Evolutionary conservation across 2,329 filamentous ascomycete species (phyloP), one percentile per base, ranked within the genome.

Genomic region (Huntiella abstrusa): DNA sequence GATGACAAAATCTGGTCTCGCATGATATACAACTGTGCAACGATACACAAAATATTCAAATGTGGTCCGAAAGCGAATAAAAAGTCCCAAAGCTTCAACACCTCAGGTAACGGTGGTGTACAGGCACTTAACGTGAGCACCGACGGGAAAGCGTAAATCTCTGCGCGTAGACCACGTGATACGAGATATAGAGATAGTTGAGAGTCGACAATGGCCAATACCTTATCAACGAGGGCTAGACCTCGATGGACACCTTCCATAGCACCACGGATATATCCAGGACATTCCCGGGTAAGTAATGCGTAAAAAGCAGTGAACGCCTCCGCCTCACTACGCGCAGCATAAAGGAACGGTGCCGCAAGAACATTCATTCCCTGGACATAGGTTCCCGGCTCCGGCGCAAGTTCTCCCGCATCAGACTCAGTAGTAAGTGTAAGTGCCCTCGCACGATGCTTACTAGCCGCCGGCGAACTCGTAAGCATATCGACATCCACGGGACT

Each of bases 341-440:
- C 86, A 60, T 98, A 98, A 40, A 98, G 69, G 58, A 98, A 95
- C 0, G 91, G 91, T 1, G 91, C 91, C 7, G 87, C 88, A 12
- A 98, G 73, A 36, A 98, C 91, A 59, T 98, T 98, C 88, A 98
- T 96, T 53, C 91, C 91, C 62, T 98, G 91, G 2, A 98, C 88
- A 56, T 98, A 98, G 36, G 83, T 87, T 32, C 86, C 84, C 8
- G 83, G 73, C 54, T 84, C 80, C 2, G 65, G 67, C 15, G 60
- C 56, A 5, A 67, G 66, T 52, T 80, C 75, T 5, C 32, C 32
- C 1, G 15, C 12, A 53, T 79, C 71, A 51, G 76, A 69, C 56
- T 80, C 75, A 0, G 72, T 78, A 1, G 73, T 79, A 46, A 79
- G 62, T 10, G 73, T 73, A 47, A 74, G 58, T 32, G 73, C 71